phyloP scores from a whole-genome alignment of 2,329 filamentous ascomycete species.

The Fusarium anthophilum region DNA sequence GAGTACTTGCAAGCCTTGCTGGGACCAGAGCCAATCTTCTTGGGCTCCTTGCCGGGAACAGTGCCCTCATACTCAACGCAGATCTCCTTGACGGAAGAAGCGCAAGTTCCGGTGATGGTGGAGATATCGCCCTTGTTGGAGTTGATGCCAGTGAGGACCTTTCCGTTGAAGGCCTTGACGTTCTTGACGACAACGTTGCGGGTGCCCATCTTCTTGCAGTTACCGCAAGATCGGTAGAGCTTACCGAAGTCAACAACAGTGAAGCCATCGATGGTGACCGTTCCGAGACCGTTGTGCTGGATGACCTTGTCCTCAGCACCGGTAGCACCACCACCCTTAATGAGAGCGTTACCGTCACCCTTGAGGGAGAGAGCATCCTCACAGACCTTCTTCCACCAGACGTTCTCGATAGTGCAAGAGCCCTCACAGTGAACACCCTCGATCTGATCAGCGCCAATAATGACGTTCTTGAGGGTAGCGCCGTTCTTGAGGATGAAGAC shows the following conservation, averaged over 20 bases:
- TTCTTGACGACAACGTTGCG: slow-evolving; percentile 39
- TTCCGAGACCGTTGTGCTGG: slow-evolving; percentile 40
- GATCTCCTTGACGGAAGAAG: slow-evolving; percentile 35
- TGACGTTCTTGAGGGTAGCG: slow-evolving; percentile 37
- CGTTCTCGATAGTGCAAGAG: slow-evolving; percentile 38
- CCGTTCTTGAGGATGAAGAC: slow-evolving; percentile 40
- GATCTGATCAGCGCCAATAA: slow-evolving; percentile 35
- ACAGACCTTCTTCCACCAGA: slow-evolving; percentile 40
- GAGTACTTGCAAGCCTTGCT: slow-evolving; percentile 38
- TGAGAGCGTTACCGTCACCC: slow-evolving; percentile 33
- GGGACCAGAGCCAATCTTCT: slow-evolving; percentile 34
- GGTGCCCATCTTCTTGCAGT: slow-evolving; percentile 41
- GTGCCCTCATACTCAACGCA: slow-evolving; percentile 38
- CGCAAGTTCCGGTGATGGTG: slow-evolving; percentile 33
- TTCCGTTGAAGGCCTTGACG: slow-evolving; percentile 38
- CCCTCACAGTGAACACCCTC: slow-evolving; percentile 39
- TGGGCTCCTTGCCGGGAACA: slow-evolving; percentile 39
- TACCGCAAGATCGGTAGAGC: slow-evolving; percentile 41
- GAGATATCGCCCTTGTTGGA: slow-evolving; percentile 39
- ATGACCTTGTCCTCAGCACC: slow-evolving; percentile 39
- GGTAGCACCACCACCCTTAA: slow-evolving; percentile 36
- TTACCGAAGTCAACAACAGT: slow-evolving; percentile 40
- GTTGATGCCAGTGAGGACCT: slow-evolving; percentile 40
- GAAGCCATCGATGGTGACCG: slow-evolving; percentile 39
- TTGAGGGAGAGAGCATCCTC: slow-evolving; percentile 37